A percentile compares a stretch with the other conserved stretches of the same genome.
phyloP scores from a whole-genome alignment of 2,329 filamentous ascomycete species.

The Aspergillus novoparasiticus region DNA sequence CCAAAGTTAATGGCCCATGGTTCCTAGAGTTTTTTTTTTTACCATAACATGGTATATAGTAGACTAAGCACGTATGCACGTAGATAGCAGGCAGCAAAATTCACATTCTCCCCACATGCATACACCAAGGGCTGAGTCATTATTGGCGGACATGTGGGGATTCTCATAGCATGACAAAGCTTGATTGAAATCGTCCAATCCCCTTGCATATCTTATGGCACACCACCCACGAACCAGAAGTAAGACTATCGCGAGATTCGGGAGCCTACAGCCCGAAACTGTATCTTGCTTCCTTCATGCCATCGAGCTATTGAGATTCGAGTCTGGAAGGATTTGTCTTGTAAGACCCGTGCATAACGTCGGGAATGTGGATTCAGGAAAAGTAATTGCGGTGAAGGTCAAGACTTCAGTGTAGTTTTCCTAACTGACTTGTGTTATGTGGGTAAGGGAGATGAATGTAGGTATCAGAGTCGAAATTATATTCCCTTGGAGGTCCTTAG shows the following conservation, averaged over 20 bases:
- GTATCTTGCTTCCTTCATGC: not conserved
- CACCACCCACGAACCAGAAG: not conserved
- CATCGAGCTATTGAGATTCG: too few species aligned
- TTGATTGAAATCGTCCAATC: not conserved
- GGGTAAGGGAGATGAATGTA: too few species aligned
- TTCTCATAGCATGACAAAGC: not conserved
- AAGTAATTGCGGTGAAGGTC: not conserved
- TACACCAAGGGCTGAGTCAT: too few species aligned
- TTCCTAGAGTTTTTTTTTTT: too few species aligned
- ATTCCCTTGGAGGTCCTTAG: not conserved
- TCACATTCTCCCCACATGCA: not conserved
- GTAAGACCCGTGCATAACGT: not conserved
- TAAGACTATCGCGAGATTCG: not conserved
- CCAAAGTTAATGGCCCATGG: too few species aligned
- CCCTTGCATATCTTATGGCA: not conserved
- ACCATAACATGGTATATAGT: too few species aligned
- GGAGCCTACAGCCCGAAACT: not conserved
- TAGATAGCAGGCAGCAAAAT: not conserved
- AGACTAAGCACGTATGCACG: too few species aligned
- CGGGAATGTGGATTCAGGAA: not conserved
- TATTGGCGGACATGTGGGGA: not conserved
- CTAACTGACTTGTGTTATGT: too few species aligned
- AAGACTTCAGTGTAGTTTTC: too few species aligned
- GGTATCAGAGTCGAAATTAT: not conserved
- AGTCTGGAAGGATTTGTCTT: not conserved